Conservation (phyloP, 2,329 filamentous ascomycete genomes). For the Mycosphaerelloides madeirae region DNA sequence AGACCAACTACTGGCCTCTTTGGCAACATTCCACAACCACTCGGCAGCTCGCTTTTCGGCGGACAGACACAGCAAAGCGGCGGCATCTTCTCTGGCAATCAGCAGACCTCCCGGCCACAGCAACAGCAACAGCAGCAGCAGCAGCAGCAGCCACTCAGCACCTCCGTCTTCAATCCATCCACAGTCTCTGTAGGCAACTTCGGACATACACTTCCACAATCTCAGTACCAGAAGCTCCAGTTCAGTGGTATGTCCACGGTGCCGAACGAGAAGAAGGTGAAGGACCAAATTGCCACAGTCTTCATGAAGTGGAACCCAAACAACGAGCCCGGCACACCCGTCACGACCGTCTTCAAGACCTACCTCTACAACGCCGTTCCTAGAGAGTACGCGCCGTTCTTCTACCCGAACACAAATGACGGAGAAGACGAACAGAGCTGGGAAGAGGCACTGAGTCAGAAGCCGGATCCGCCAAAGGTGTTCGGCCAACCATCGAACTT, state of each 20-base stretch:
- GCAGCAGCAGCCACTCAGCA: slow-evolving; percentile 19
- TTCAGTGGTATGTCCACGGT: slow-evolving; percentile 20
- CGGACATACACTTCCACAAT: slow-evolving; percentile 22
- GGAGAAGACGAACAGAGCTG: slow-evolving; percentile 72
- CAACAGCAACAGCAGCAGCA: slow-evolving; percentile 27
- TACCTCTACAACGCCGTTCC: slow-evolving; percentile 87
- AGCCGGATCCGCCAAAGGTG: slow-evolving; percentile 52
- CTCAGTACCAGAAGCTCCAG: slow-evolving; percentile 25
- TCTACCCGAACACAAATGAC: slow-evolving; percentile 54
- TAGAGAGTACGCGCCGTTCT: slow-evolving; percentile 69
- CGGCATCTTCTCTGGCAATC: slow-evolving; percentile 8
- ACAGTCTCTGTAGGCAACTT: slow-evolving; percentile 19
- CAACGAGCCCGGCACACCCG: slow-evolving; percentile 7
- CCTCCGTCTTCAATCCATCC: slow-evolving; percentile 17
- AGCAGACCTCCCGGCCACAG: slow-evolving; percentile 24
- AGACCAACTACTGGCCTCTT: slow-evolving; percentile 24
- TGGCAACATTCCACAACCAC: slow-evolving; percentile 5
- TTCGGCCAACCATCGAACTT: slow-evolving; percentile 19
- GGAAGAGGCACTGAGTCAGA: slow-evolving; percentile 77
- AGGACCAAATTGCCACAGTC: slow-evolving; percentile 68
- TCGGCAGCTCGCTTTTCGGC: slow-evolving; percentile 16
- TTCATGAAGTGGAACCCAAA: slow-evolving; percentile 69
- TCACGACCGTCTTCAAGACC: slow-evolving; percentile 64
- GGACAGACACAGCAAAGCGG: slow-evolving; percentile 5
- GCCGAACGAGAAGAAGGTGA: slow-evolving; percentile 62